Percentiles rank a stretch among this genome's conserved stretches.
phyloP scores from a whole-genome alignment of 306 rosid genomes.

The Mimosa pudica region DNA sequence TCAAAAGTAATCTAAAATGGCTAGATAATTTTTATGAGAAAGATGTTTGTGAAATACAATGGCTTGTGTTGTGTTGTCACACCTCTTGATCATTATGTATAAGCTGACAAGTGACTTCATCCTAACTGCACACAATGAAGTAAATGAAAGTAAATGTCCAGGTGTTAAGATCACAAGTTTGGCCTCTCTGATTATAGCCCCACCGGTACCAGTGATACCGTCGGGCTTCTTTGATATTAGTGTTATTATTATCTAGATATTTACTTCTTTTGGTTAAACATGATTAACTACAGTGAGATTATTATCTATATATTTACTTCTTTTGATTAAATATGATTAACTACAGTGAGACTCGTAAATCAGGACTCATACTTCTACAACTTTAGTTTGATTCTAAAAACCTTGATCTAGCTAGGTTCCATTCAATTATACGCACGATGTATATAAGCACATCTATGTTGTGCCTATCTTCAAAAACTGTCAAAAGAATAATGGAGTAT shows the following conservation, averaged over 20 bases:
- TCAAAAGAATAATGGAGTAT: background rate
- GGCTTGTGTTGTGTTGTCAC: too few relatives aligned
- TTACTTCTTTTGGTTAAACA: background rate
- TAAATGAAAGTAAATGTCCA: too few relatives aligned
- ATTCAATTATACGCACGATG: too few relatives aligned
- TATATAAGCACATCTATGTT: background rate
- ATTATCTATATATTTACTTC: background rate
- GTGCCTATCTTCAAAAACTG: background rate
- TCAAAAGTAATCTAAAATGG: background rate
- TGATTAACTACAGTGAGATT: background rate
- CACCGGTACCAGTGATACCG: too few relatives aligned
- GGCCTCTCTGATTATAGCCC: too few relatives aligned
- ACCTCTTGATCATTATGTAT: too few relatives aligned
- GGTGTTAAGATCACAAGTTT: too few relatives aligned
- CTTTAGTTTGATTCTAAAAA: background rate
- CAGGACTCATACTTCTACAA: background rate
- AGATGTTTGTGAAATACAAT: too few relatives aligned
- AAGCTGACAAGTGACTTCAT: too few relatives aligned
- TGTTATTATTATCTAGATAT: background rate
- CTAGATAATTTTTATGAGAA: too few relatives aligned
- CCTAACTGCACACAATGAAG: too few relatives aligned
- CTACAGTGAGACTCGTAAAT: background rate
- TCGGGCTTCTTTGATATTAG: background rate
- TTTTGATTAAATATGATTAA: background rate
- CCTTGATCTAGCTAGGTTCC: too few relatives aligned